These are phyloP conservation scores for Pyronema domesticum DNA, from an alignment of 495 filamentous ascomycete genomes.

Conservation along the genomic window DNA sequence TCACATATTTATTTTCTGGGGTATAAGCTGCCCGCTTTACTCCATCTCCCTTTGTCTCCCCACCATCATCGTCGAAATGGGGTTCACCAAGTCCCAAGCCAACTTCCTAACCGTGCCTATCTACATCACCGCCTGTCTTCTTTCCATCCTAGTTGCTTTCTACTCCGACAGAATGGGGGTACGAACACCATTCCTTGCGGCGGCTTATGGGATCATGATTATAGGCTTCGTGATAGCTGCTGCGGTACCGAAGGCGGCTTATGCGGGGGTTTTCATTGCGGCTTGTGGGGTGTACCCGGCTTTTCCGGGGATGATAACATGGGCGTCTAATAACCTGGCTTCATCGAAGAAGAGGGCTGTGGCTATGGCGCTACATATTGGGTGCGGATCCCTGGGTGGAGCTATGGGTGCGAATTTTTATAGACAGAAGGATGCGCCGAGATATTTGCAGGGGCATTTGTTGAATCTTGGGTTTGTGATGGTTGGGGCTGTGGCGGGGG, in stretches of 20 bases:
- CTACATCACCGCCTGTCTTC: conserved; percentile 17
- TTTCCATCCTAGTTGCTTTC: conserved; percentile 13
- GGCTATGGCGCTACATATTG: conserved; percentile 62
- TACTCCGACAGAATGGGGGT: conserved; percentile 15
- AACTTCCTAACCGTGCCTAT: conserved; percentile 44
- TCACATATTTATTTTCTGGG: conserved; percentile 40
- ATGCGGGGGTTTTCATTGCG: conserved; percentile 56
- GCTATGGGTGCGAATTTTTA: conserved; percentile 68
- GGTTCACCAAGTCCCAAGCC: conserved; percentile 44
- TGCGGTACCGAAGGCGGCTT: conserved; percentile 29
- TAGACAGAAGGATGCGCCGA: conserved; percentile 41
- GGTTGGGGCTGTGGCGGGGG: conserved; percentile 39
- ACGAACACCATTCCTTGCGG: conserved; percentile 10
- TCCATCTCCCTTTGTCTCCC: conserved; percentile 59
- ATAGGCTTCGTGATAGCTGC: conserved; percentile 18
- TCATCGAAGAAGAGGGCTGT: conserved; percentile 53
- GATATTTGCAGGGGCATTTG: conserved; percentile 49
- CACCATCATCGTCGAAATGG: conserved; percentile 37
- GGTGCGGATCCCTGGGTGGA: conserved; percentile 53
- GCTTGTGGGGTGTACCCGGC: conserved; percentile 45
- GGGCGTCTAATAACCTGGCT: conserved; percentile 54
- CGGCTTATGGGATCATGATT: conserved; percentile 11
- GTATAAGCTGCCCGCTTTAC: conserved; percentile 50
- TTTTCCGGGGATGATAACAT: conserved; percentile 51
- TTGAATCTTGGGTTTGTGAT: conserved; percentile 52